Evolutionary conservation across 2,329 filamentous ascomycete species (phyloP).

Genomic region (Xylariaceae sp.): DNA sequence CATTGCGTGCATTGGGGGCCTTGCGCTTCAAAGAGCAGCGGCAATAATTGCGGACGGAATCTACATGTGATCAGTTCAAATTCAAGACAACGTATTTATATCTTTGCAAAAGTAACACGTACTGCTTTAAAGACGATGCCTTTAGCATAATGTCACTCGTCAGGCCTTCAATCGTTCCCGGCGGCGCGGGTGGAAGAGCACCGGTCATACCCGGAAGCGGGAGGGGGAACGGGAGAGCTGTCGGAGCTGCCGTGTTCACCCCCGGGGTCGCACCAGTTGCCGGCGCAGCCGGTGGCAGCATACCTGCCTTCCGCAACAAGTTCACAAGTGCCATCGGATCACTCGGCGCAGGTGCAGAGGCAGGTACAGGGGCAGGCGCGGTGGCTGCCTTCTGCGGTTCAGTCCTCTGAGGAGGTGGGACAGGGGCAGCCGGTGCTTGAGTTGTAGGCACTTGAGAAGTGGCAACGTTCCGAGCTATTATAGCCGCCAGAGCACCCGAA

Average conservation of each 20-base stretch:
- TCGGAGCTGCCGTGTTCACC: constrained; percentile 36
- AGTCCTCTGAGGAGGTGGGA: constrained; percentile 40
- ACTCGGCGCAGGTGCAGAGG: constrained; percentile 28
- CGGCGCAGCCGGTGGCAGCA: constrained; percentile 45
- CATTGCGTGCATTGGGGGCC: constrained; percentile 89
- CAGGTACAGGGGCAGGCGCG: neutral
- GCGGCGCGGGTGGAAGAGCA: constrained; percentile 26
- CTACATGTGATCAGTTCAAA: constrained; percentile 37
- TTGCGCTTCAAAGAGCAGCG: constrained; percentile 70
- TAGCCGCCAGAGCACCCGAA: constrained; percentile 53
- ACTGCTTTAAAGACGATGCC: constrained; percentile 68
- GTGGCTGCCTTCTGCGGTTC: constrained; percentile 36
- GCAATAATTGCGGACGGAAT: constrained; percentile 68
- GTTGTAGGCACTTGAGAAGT: constrained; percentile 46
- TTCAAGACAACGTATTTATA: neutral
- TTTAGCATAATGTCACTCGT: constrained; percentile 55
- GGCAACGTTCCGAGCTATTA: constrained; percentile 50
- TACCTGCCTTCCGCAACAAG: constrained; percentile 62
- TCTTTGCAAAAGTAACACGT: constrained; percentile 32
- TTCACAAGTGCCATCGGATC: constrained; percentile 59
- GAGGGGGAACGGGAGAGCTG: constrained; percentile 32
- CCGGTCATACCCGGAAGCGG: constrained; percentile 31
- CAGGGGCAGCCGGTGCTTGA: constrained; percentile 37
- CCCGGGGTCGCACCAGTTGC: constrained; percentile 31
- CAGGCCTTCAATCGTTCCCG: constrained; percentile 31